Percentiles rank a stretch among this genome's conserved stretches.
These are phyloP conservation scores for Thielaviopsis euricoi DNA, from an alignment of 2,329 filamentous ascomycete species.

Conservation along the genomic window DNA sequence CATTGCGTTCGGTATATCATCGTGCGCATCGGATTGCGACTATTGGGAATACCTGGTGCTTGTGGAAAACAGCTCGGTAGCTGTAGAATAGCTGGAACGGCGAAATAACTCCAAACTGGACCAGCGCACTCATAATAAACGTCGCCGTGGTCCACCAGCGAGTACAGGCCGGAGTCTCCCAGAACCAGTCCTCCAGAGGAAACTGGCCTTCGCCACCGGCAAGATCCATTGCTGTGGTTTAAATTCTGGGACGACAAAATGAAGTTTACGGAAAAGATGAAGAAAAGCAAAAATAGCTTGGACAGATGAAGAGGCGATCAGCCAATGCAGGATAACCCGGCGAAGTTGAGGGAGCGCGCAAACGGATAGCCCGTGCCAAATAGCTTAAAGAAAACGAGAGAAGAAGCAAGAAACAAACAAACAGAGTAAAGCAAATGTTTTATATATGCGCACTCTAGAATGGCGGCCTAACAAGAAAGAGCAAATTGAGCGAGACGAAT, in stretches of 20 bases:
- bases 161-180: slow-evolving; percentile 94
- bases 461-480: background rate
- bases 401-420: background rate
- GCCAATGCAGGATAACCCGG: background rate
- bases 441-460: background rate
- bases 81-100: slow-evolving; percentile 97
- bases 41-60: slow-evolving; percentile 56
- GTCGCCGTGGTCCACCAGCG: slow-evolving; percentile 94
- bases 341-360: background rate
- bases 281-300: too few relatives aligned
- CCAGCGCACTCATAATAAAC: slow-evolving; percentile 68
- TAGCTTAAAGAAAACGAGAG: background rate
- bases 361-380: background rate
- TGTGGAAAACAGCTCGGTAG: slow-evolving; percentile 77
- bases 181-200: slow-evolving; percentile 94
- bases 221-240: slow-evolving; percentile 32
- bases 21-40: background rate
- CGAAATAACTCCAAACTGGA: slow-evolving; percentile 84
- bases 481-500: background rate
- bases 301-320: background rate
- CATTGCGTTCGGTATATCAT: background rate
- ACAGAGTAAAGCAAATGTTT: too few relatives aligned
- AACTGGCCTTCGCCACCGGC: slow-evolving; percentile 44
- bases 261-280: background rate
- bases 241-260: background rate